Base-by-base conservation (phyloP, 1,284 basidiomycete genomes). In the Butyriboletus appendiculatus region DNA sequence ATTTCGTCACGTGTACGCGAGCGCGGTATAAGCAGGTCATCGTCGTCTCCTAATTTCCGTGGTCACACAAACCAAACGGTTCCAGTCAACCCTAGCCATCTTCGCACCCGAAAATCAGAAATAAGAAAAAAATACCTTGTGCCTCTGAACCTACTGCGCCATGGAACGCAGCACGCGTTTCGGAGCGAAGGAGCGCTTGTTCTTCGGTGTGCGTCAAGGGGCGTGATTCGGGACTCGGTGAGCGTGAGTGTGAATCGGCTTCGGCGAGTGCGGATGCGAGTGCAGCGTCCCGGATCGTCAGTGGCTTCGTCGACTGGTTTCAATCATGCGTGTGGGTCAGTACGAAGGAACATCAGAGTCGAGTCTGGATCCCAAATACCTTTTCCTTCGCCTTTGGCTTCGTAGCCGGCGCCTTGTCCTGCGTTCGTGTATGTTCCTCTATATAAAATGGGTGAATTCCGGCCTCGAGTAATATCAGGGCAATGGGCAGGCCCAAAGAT, bases 111-210 rank as follows among this genome's bases (percentile, higher is more conserved):
- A 39, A 34, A 24, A 22, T 5, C 20, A 28, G 11, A 57, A 40
- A 40, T 11, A 24, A n/a, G n/a, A n/a, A 38, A 30, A 22, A 52
- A 18, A 26, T 59, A 63, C 66, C 65, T 57, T 58, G 57, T 35
- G 2, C 26, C 0, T 55, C 54, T 0, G 40, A 28, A 26, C 55
- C 72, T 2, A 78, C 74, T 34, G 83, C 82, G 2, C 74, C 69
- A 50, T 84, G 81, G 69, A 96, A 96, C 0, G 91, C 96, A 2
- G 85, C 80, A 34, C 94, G 91, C 0, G 93, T 94, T 68, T 98
- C 93, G 41, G 82, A 78, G 10, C 92, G 85, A 22, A 98, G 80
- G 0, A 75, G 77, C 3, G 76, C 76, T 71, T 96, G 90, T 67
- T 96, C 92, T 72, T 94, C 80, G 5, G 81, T 85, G 60, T 95